These are phyloP conservation scores for Ilex asprella DNA, from an alignment of 257 asterid species.

Conservation along the genomic window DNA sequence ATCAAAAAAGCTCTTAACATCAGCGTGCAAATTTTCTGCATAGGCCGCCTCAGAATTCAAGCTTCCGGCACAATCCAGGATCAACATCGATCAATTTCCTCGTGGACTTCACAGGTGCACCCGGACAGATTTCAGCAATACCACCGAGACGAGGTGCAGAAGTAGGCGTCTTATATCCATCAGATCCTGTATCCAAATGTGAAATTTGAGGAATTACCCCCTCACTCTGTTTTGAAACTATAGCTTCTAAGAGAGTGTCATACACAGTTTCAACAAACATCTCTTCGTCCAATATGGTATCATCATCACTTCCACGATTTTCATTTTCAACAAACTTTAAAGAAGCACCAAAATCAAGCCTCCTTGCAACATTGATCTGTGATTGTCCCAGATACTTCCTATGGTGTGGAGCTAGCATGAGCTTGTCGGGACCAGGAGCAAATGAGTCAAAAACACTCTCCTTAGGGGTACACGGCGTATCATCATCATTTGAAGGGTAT, in stretches of 20 bases:
- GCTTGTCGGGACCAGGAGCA: slow-evolving; percentile 41
- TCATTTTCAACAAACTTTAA: slow-evolving; percentile 5
- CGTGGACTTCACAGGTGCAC: slow-evolving; percentile 40
- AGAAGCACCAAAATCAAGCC: slow-evolving; percentile 23
- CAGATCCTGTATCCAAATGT: slow-evolving; percentile 17
- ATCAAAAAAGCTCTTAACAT: no score
- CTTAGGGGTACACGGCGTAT: slow-evolving; percentile 28
- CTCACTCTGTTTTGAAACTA: slow-evolving; percentile 27
- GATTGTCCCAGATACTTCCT: slow-evolving; percentile 25
- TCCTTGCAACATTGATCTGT: slow-evolving; percentile 26
- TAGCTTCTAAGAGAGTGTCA: slow-evolving; percentile 29
- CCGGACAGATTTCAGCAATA: slow-evolving; percentile 46
- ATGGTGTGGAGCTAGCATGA: slow-evolving; percentile 39
- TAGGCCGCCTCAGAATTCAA: slow-evolving; percentile 28
- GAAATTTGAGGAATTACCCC: slow-evolving; percentile 12
- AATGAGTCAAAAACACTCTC: slow-evolving; percentile 40
- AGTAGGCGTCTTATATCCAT: slow-evolving; percentile 37
- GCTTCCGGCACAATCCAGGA: slow-evolving; percentile 47
- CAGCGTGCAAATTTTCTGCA: no score
- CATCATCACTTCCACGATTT: slow-evolving; percentile 1
- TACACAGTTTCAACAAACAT: slow-evolving; percentile 30
- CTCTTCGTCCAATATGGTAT: slow-evolving; percentile 24
- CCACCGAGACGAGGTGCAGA: slow-evolving; percentile 31
- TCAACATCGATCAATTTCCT: slow-evolving; percentile 25
- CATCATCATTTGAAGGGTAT: slow-evolving; percentile 12